Conservation (phyloP, 2,329 filamentous ascomycete genomes). For the Botryotinia convoluta region DNA sequence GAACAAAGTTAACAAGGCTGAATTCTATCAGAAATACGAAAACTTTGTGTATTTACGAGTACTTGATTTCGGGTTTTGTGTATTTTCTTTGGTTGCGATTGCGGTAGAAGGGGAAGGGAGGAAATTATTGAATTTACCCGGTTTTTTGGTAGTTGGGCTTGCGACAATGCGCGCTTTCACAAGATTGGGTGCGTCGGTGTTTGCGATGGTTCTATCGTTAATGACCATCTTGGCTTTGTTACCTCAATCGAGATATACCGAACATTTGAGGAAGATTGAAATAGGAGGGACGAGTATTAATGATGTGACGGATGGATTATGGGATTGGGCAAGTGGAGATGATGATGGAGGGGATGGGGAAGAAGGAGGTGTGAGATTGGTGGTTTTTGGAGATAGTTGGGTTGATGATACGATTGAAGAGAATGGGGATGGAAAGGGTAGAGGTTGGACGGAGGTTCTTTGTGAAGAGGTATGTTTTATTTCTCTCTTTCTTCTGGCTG, state of each 20-base stretch:
- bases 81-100: neutral
- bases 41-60: neutral
- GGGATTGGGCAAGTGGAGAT: constrained; percentile 28
- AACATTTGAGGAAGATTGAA: constrained; percentile 29
- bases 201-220: constrained; percentile 30
- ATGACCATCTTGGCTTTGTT: constrained; percentile 28
- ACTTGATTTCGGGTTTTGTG: neutral
- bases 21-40: neutral
- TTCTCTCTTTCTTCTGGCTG: neutral
- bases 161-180: constrained; percentile 22
- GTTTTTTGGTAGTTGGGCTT: neutral
- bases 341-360: constrained; percentile 17
- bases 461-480: constrained; percentile 35
- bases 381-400: constrained; percentile 39
- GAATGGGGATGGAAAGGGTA: constrained; percentile 25
- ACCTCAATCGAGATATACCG: constrained; percentile 23
- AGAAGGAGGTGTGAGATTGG: constrained; percentile 27
- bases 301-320: constrained; percentile 24
- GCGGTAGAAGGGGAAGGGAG: neutral
- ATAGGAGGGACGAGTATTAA: constrained; percentile 25
- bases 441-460: constrained; percentile 33
- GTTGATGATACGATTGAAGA: constrained; percentile 30
- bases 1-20: constrained; percentile 16
- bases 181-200: constrained; percentile 28
- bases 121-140: neutral